Base-by-base conservation (phyloP, 352 stramenopile genomes). In the Pythium folliculosum region DNA sequence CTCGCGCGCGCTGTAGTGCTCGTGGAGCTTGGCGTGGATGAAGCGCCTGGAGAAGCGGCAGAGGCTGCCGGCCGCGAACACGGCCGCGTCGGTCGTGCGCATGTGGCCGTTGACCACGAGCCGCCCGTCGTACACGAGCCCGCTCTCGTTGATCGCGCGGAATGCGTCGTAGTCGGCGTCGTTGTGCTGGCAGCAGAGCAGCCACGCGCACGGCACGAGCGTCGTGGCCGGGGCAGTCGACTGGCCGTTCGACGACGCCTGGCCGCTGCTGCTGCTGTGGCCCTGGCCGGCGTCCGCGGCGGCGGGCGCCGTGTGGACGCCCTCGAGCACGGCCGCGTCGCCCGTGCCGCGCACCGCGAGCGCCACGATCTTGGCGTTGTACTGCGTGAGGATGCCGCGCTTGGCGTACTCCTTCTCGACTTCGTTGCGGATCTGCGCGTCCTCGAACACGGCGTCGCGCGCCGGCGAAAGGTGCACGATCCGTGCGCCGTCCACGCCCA, bases 51-150 rank as follows among this genome's bases (percentile, higher is more conserved):
- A 96, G 62, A 97, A 96, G 27, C 89, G 86, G 25, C 86, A 92
- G 21, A 93, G 67, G 6, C 72, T 80, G 3, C 89, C 89, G 14
- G 77, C 84, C 10, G 75, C 86, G 3, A 95, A 77, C n/a, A 97
- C 86, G 38, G 72, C 65, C 12, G 79, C 70, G 64, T 98, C 93
- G 0, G 88, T 89, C 27, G 93, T 98, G 27, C 80, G 78, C 77
- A 97, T 92, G 38, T 73, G 68, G 16, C 84, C 84, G 63, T 96
- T 90, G 22, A 98, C 92, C 35, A 98, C 91, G 30, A 98, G 80
- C 0, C 90, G 80, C 0, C 92, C 92, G 67, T 98, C 92, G 70
- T 97, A 98, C 22, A 98, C 92, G 35, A 98, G 82, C 8, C 92
- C 93, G 59, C 83, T 90, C 49, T 96, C 88, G 69, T 97, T 97